Base-by-base conservation (phyloP, 2,329 filamentous ascomycete species). In the Fonsecaea nubica region DNA sequence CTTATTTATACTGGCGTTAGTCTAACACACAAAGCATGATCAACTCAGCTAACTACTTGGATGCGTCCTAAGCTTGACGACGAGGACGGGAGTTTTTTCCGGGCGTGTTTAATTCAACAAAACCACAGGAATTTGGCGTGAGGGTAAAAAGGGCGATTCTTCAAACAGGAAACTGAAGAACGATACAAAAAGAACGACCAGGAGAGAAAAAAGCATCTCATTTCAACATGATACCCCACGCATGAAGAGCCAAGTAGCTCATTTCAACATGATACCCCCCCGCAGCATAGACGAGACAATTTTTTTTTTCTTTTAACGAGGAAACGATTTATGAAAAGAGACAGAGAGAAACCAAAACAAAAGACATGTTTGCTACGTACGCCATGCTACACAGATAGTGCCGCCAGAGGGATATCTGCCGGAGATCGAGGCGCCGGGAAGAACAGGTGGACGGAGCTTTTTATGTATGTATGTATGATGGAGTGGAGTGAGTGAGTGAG, bases 261-360 rank as follows among this genome's bases (percentile, higher is more conserved):
- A 69, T 59, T 69, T 69, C 66, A 69, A 69, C 68, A 70, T 70
- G 65, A 70, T 70, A 70, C 68, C 68, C 68, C 63, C 32, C 25
- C 25, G 25, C 25, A 53, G 55, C 56, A 54, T 38, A 50, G 57
- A 54, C 60, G 55, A 50, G 59, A 62, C 32, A 25, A 25, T 25
- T 25, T 3, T 25, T 25, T 25, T 25, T 25, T 25, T 25, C 25
- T 25, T 48, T 58, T 69, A 33, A 69, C 63, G 66, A 69, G 52
- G 66, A 53, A 21, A 55, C 30, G 52, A 33, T 21, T 55, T 33
- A 55, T 55, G 52, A 56, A 18, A 25, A 25, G 25, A 25, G 2
- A 25, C 2, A 25, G 25, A 25, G 25, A 25, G 25, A 25, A 25
- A 25, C 2, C 2, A 25, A 25, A 25, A 25, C 25, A 25, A 25